Percentiles rank a stretch among this genome's conserved stretches.
phyloP scores from a whole-genome alignment of 768 basidiomycete species.

The Leccinellum albellum region DNA sequence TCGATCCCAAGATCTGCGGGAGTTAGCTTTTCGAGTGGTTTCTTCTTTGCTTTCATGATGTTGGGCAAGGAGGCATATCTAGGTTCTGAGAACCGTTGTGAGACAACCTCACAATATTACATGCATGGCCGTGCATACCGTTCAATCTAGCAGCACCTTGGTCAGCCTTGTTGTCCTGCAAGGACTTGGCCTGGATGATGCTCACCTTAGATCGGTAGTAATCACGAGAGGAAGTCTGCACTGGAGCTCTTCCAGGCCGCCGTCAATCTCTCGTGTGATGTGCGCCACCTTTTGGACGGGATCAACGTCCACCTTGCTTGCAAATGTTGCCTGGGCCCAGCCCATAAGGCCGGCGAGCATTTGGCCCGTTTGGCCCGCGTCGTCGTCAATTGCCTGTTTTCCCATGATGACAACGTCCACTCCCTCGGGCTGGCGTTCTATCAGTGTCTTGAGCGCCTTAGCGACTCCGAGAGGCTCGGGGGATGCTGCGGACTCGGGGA shows the following conservation, averaged over 20 bases:
- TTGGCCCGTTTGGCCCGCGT: slow-evolving; percentile 92
- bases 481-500: slow-evolving; percentile 63
- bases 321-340: slow-evolving; percentile 95
- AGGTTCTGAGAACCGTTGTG: slow-evolving; percentile 57
- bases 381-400: slow-evolving; percentile 98
- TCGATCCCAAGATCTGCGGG: slow-evolving; percentile 81
- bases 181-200: slow-evolving; percentile 2
- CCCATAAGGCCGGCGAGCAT: slow-evolving; percentile 92
- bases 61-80: slow-evolving; percentile 96
- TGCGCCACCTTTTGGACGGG: slow-evolving; percentile 56
- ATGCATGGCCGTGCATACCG: slow-evolving; percentile 39
- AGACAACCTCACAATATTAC: neutral
- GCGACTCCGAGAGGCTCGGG: slow-evolving; percentile 93
- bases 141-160: slow-evolving; percentile 51
- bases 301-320: slow-evolving; percentile 79
- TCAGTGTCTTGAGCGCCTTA: slow-evolving; percentile 73
- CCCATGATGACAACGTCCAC: slow-evolving; percentile 92
- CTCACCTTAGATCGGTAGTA: slow-evolving; percentile 90
- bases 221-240: slow-evolving; percentile 80
- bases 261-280: slow-evolving; percentile 91
- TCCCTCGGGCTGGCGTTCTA: slow-evolving; percentile 55
- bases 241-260: slow-evolving; percentile 80
- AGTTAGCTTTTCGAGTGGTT: slow-evolving; percentile 81
- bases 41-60: slow-evolving; percentile 99
- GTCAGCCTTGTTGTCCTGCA: neutral